phyloP scores from a whole-genome alignment of 2,329 filamentous ascomycete species.

The Penicillium paneum region DNA sequence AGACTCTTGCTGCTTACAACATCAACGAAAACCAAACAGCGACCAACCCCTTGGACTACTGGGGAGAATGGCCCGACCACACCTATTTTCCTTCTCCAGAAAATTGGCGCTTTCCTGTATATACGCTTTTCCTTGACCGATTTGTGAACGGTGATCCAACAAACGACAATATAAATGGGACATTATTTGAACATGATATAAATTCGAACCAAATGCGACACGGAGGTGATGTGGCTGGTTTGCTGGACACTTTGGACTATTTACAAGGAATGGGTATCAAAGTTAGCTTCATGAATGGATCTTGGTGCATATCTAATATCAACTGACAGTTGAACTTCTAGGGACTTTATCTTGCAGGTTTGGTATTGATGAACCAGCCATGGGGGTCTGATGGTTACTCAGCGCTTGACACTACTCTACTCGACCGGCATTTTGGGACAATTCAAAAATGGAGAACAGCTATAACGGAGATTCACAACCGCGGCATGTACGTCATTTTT shows the following conservation, averaged over 20 bases:
- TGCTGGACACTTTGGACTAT: slow-evolving; percentile 62
- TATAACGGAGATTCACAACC: slow-evolving; percentile 59
- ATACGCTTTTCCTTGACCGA: slow-evolving; percentile 62
- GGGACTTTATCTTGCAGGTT: slow-evolving; percentile 63
- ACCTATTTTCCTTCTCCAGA: slow-evolving; percentile 53
- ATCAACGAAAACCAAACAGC: slow-evolving; percentile 59
- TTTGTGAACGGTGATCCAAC: slow-evolving; percentile 63
- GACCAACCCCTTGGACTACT: slow-evolving; percentile 57
- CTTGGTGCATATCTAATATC: too few species aligned
- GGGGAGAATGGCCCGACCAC: slow-evolving; percentile 54
- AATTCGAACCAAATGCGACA: slow-evolving; percentile 61
- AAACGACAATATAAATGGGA: slow-evolving; percentile 63
- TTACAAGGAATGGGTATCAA: slow-evolving; percentile 63
- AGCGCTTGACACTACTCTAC: slow-evolving; percentile 59
- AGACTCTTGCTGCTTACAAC: slow-evolving; percentile 54
- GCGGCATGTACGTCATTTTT: slow-evolving; percentile 63
- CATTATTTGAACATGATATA: slow-evolving; percentile 59
- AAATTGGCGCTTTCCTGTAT: slow-evolving; percentile 65
- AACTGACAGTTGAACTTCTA: slow-evolving; percentile 25
- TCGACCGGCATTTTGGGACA: slow-evolving; percentile 61
- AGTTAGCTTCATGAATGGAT: slow-evolving; percentile 32
- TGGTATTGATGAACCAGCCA: slow-evolving; percentile 61
- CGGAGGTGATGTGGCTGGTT: slow-evolving; percentile 58
- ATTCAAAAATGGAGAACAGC: slow-evolving; percentile 57
- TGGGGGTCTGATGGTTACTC: slow-evolving; percentile 62